These are phyloP conservation scores for Stemphylium lycopersici DNA, from an alignment of 2,329 filamentous ascomycete genomes.

Conservation along the genomic window DNA sequence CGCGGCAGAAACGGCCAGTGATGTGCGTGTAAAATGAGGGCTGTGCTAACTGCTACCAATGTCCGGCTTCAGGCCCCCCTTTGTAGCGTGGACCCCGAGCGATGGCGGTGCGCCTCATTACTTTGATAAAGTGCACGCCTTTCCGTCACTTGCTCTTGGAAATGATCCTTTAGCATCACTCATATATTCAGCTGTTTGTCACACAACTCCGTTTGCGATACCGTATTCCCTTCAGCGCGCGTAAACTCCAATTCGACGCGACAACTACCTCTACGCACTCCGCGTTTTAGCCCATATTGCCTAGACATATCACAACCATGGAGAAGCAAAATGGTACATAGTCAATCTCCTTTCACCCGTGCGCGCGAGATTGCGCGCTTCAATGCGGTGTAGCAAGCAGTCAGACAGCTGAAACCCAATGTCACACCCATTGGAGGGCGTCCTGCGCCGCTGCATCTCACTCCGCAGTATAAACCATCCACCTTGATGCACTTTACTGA, in stretches of 20 bases:
- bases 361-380: not conserved
- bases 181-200: no score
- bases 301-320: slow-evolving; percentile 26
- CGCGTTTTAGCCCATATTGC: not conserved
- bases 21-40: slow-evolving; percentile 22
- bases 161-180: no score
- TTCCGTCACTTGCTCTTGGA: not conserved
- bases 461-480: no score
- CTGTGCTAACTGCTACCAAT: slow-evolving; percentile 20
- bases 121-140: slow-evolving; percentile 12
- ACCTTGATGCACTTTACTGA: slow-evolving; percentile 18
- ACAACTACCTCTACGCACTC: not conserved
- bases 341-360: no score
- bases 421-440: no score
- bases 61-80: slow-evolving; percentile 16
- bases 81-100: slow-evolving; percentile 10
- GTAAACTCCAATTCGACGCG: not conserved
- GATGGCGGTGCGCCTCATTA: slow-evolving; percentile 24
- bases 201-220: no score
- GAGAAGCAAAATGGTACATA: slow-evolving; percentile 47
- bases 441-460: no score
- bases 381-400: not conserved
- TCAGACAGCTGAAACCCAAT: not conserved
- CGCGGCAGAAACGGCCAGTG: slow-evolving; percentile 9
- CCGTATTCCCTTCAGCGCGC: no score